A percentile compares a stretch with the other conserved stretches of the same genome.
These are phyloP conservation scores for Russula virescens DNA, from an alignment of 768 basidiomycete genomes.

Conservation along the genomic window DNA sequence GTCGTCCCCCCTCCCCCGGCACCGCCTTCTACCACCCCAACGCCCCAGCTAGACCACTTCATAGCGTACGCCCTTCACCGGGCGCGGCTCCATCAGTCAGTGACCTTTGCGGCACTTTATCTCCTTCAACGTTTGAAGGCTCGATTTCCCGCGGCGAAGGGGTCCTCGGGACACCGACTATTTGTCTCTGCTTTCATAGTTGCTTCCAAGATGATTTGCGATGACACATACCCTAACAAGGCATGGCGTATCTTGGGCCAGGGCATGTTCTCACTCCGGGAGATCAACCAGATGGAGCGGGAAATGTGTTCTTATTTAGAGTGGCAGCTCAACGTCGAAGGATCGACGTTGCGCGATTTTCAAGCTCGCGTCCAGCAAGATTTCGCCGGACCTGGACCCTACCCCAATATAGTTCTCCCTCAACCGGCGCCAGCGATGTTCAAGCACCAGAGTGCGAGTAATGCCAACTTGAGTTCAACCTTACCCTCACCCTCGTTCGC, in stretches of 20 bases:
- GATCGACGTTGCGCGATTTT: constrained; percentile 52
- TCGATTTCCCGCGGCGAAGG: constrained; percentile 86
- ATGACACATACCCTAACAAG: no score
- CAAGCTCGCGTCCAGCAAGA: no score
- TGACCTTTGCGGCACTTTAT: constrained; percentile 57
- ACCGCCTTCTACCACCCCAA: constrained; percentile 26
- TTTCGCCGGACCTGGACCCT: no score
- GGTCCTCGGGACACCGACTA: constrained; percentile 83
- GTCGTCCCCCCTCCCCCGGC: constrained; percentile 55
- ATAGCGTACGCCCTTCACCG: no score
- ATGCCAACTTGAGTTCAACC: constrained; percentile 23
- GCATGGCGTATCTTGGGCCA: no score
- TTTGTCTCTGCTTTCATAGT: constrained; percentile 90
- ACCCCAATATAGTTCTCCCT: constrained; percentile 57
- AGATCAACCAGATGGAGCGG: constrained; percentile 96
- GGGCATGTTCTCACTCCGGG: constrained; percentile 66
- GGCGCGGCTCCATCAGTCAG: no score
- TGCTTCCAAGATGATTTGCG: no score
- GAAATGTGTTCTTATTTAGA: constrained; percentile 93
- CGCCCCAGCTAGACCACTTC: constrained; percentile 57
- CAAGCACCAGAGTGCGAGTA: constrained; percentile 18
- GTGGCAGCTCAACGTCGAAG: constrained; percentile 81
- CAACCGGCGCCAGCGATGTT: constrained; percentile 35
- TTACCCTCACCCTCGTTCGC: constrained; percentile 24
- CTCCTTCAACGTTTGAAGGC: constrained; percentile 80